Evolutionary conservation across 2,329 filamentous ascomycete species (phyloP), one percentile per base, ranked within the genome.

Genomic region (Alternaria arborescens): DNA sequence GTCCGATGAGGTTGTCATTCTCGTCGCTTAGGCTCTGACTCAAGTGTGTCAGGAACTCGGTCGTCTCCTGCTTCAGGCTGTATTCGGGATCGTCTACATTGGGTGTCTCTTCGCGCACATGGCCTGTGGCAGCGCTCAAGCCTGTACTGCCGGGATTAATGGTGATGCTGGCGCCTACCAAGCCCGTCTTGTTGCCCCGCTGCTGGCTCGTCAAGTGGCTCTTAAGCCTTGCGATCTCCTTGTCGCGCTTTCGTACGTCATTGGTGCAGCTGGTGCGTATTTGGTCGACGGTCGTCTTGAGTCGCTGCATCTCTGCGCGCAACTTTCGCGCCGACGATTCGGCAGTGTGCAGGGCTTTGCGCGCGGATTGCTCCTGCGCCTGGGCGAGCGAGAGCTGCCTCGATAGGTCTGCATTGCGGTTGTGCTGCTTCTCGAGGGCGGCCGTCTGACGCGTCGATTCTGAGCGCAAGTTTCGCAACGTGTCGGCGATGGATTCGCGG

Each of bases 221-320:
- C 83, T 97, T 98, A 65, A 99, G 83, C 41, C 89, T 89, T 65
- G 97, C 91, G 66, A 98, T 90, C 78, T 97, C 92, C 44, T 93
- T 84, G 75, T 99, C 95, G 42, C 94, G 88, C 74, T 96, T 94
- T 62, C 94, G 89, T 46, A 97, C 87, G 73, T 99, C 95, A 67
- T 93, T 97, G 51, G 93, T 90, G 78, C 94, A 98, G 65, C 94
- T 89, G 7, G 91, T 88, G 62, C 94, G 89, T 3, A 95, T 91
- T 78, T 98, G 94, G 30, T 90, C 87, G 2, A 97, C 88, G 3
- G 91, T 87, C 0, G 88, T 85, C 77, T 94, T 96, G 78, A 94
- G 88, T 52, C 91, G 89, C 24, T 87, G 85, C 66, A 94, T 86
- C 74, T 98, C 93, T 32, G 97, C 94, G 71, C 93, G 93, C 58